Evolutionary conservation across 2,329 filamentous ascomycete genomes (phyloP), one percentile per base, ranked within the genome.

Genomic region (Sporothrix curviconia): DNA sequence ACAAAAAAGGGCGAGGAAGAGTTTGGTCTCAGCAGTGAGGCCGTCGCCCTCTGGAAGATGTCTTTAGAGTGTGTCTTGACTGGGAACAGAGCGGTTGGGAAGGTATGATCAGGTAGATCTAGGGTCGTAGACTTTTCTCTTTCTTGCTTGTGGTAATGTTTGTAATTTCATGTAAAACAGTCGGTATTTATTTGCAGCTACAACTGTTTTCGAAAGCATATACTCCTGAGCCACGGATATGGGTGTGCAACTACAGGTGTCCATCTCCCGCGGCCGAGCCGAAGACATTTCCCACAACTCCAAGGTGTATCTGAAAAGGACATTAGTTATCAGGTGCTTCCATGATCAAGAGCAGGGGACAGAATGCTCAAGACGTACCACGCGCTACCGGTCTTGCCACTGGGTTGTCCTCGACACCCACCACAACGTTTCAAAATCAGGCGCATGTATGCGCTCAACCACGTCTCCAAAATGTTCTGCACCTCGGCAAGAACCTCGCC

Each of bases 391-490:
- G 36, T 53, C 25, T 53, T 53, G 37, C 50, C n/a, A 53, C 50
- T 1, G 50, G 50, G 9, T 53, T 53, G 28, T 25, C 50, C 17
- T 53, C 50, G 9, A 53, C 50, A 8, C 50, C 50, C n/a, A 53
- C 50, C 3, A 53, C 50, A 7, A 24, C 4, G 50, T 53, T n/a
- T 43, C 11, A 11, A 32, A 53, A 15, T 53, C 50, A 6, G 50
- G 50, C 7, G 37, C 50, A 8, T 25, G 7, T 2, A 53, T 53
- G 7, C 25, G 50, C 37, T 53, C 50, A 5, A 53, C 37, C 8
- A 53, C 50, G 25, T 53, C 50, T 2, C 50, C 50, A 53, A 53
- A 25, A 53, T 53, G 3, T 24, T 53, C 37, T 53, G 50, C 4
- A 53, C 50, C 17, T 53, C 50, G 11, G 50, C 50, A 5, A 53